phyloP scores from a whole-genome alignment of 2,329 filamentous ascomycete species.

The Phialemonium atrogriseum region DNA sequence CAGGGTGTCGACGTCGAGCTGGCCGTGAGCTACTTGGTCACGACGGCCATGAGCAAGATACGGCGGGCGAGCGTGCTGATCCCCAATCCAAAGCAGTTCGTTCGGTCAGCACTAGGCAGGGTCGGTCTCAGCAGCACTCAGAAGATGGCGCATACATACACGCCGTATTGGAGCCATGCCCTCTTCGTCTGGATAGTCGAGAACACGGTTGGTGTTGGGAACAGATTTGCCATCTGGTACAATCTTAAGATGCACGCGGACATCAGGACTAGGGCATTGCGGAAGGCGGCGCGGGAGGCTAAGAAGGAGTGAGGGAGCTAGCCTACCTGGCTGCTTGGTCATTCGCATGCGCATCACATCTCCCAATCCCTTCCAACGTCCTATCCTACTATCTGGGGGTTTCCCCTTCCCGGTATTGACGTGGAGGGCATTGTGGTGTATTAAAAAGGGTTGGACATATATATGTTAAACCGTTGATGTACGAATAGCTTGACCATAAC shows the following conservation, averaged over 20 bases:
- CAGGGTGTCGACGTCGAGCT: constrained; percentile 85
- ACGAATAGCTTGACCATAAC: too few species aligned
- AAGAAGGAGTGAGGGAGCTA: constrained; percentile 46
- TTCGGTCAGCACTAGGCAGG: constrained; percentile 68
- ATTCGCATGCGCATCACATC: too few species aligned
- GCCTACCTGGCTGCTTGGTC: too few species aligned
- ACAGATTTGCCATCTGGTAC: constrained; percentile 35
- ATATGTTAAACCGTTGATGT: too few species aligned
- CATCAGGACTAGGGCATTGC: constrained; percentile 74
- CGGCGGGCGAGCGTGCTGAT: constrained; percentile 69
- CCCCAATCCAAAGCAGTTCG: constrained; percentile 75
- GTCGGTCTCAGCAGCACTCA: constrained; percentile 76
- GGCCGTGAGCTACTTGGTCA: constrained; percentile 86
- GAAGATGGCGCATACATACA: constrained; percentile 72
- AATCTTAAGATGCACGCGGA: constrained; percentile 68
- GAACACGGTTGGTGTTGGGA: constrained; percentile 44
- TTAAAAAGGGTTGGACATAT: too few species aligned
- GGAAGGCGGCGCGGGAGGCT: constrained; percentile 73
- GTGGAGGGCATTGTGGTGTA: too few species aligned
- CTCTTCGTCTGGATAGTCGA: constrained; percentile 78
- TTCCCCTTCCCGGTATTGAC: too few species aligned
- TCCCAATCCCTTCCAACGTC: too few species aligned
- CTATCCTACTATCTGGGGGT: too few species aligned
- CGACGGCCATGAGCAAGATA: constrained; percentile 95
- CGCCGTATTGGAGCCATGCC: constrained; percentile 88